Conservation (phyloP, 345 rosid species). For the Moricandia moricandioides region DNA sequence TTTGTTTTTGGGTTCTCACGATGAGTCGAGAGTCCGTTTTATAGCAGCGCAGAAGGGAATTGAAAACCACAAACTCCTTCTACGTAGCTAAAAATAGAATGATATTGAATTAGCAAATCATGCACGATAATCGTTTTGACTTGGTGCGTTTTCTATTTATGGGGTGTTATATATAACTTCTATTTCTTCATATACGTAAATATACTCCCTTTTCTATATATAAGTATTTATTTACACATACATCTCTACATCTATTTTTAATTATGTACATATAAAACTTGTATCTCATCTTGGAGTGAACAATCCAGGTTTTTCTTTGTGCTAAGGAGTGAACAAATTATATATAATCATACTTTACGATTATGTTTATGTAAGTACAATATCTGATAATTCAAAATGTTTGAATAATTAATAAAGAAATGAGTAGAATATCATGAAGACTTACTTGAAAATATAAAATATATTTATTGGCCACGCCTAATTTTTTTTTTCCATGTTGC, state of each 20-base stretch:
- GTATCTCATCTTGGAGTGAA: too few relatives aligned
- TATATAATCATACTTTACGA: too few relatives aligned
- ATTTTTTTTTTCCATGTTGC: too few relatives aligned
- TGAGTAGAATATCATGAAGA: too few relatives aligned
- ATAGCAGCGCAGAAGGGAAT: conserved; percentile 7
- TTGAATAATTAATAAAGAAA: too few relatives aligned
- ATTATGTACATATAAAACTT: background rate
- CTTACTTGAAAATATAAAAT: too few relatives aligned
- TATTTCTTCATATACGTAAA: background rate
- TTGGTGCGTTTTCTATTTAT: conserved; percentile 19
- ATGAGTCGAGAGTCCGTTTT: conserved; percentile 1
- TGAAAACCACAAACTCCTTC: background rate
- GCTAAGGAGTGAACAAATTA: too few relatives aligned
- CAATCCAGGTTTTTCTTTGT: too few relatives aligned
- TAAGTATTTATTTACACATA: background rate
- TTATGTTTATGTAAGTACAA: too few relatives aligned
- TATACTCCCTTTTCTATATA: background rate
- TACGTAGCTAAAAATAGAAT: background rate
- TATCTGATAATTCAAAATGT: too few relatives aligned
- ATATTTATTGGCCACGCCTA: too few relatives aligned
- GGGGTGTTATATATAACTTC: background rate
- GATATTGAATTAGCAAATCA: background rate
- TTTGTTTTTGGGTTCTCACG: background rate
- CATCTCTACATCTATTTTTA: background rate
- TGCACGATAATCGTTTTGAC: background rate